A percentile compares a stretch with the other conserved stretches of the same genome.
These are phyloP conservation scores for Chlamydomonas sphaeroides DNA, from an alignment of 139 green algal genomes.

Conservation along the genomic window DNA sequence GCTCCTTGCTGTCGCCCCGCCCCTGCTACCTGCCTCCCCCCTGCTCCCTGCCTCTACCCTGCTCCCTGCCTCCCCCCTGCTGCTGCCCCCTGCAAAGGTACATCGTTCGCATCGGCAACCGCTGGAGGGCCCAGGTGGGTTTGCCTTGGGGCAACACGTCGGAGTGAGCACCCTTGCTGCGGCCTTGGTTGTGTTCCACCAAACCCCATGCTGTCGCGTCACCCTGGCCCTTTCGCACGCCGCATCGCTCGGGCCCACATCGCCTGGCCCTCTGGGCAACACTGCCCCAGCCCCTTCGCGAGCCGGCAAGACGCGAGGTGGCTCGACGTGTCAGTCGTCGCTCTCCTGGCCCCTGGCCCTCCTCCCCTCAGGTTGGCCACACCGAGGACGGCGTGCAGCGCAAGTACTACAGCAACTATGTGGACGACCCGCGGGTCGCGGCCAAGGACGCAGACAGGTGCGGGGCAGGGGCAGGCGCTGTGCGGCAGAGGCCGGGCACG, in stretches of 20 bases:
- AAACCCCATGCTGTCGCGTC: too few species aligned
- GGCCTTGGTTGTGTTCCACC: too few species aligned
- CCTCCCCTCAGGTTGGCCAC: constrained; percentile 16
- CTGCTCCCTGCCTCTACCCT: background rate
- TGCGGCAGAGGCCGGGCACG: too few species aligned
- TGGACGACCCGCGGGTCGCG: constrained; percentile 32
- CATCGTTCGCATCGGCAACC: constrained; percentile 47
- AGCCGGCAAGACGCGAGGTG: too few species aligned
- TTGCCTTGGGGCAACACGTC: too few species aligned
- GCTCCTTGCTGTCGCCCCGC: background rate
- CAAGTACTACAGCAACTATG: constrained; percentile 47
- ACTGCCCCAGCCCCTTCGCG: too few species aligned
- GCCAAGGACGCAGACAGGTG: constrained; percentile 46
- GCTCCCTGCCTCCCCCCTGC: background rate
- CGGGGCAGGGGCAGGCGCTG: background rate
- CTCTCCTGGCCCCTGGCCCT: too few species aligned
- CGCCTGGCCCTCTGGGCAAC: too few species aligned
- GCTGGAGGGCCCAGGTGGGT: constrained; percentile 39
- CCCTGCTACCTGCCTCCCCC: background rate
- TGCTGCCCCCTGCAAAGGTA: constrained; percentile 5
- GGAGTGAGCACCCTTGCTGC: too few species aligned
- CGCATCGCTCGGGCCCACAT: too few species aligned
- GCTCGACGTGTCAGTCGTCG: too few species aligned
- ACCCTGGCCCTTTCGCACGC: too few species aligned
- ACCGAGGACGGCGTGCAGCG: constrained; percentile 49